Evolutionary conservation across 2,329 filamentous ascomycete genomes (phyloP), one percentile per base, ranked within the genome.

Genomic region (Hypoxylon sp.): DNA sequence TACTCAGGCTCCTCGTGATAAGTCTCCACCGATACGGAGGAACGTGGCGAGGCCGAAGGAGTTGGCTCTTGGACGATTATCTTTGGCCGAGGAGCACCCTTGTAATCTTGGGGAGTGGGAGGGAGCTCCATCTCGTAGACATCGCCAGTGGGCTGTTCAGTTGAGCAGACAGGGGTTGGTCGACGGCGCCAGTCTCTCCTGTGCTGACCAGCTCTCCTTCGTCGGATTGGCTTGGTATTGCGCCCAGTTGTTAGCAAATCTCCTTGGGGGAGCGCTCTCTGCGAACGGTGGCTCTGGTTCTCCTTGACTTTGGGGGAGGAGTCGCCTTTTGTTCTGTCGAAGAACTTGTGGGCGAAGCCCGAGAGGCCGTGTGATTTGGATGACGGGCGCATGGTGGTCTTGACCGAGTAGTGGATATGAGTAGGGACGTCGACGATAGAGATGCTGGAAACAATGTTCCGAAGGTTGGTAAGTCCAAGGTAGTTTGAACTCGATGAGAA

Each of bases 51-150:
- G 6, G 17, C 4, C 5, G 37, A 25, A 31, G 54, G 54, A 10
- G 54, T 46, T 8, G 54, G 54, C 7, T 56, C 54, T 22, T 56
- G 54, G 2, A 44, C 4, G 5, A 56, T 30, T 6, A 56, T 44
- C 2, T 8, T 10, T 3, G 54, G 54, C 4, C 25, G 14, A 46
- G 27, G 54, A 22, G 37, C n/a, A 14, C 14, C 53, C n/a, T 6
- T 2, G 20, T n/a, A 27, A 11, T 10, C 20, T 8, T 8, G 37
- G 33, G 40, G 40, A 46, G 22, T 11, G n/a, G 54, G 54, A 17
- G 42, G 25, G 20, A 17, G 25, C 46, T 31, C 54, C 37, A 56
- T 56, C 10, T 17, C 42, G 8, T 14, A 14, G 8, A 10, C 7
- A 22, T 56, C 37, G 37, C 14, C 30, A 10, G 20, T 20, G 27